Evolutionary conservation across 139 green algal species (phyloP).

Genomic region (Picocystis salinarum): DNA sequence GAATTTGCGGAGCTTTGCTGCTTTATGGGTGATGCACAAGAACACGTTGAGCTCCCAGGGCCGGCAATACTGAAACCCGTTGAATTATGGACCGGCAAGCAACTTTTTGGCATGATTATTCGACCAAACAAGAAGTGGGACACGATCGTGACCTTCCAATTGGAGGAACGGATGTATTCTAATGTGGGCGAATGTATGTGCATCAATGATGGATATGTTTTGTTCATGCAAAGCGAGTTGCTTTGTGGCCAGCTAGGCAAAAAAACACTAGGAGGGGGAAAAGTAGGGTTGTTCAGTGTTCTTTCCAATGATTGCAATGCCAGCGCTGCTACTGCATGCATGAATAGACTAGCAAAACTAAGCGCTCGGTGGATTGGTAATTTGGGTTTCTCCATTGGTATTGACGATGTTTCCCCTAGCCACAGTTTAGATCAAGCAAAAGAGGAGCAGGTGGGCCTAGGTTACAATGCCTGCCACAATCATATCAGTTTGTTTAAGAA

Average conservation of each 20-base stretch:
- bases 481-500: slow-evolving; percentile 49
- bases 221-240: slow-evolving; percentile 75
- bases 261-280: slow-evolving; percentile 70
- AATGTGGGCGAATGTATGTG: slow-evolving; percentile 1
- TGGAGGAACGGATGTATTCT: background rate
- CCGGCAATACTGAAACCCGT: slow-evolving; percentile 64
- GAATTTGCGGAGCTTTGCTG: slow-evolving; percentile 46
- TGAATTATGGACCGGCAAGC: slow-evolving; percentile 97
- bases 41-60: slow-evolving; percentile 30
- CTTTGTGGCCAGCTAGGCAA: slow-evolving; percentile 84
- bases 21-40: slow-evolving; percentile 49
- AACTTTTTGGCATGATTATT: slow-evolving; percentile 73
- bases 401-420: slow-evolving; percentile 83
- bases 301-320: slow-evolving; percentile 40
- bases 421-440: slow-evolving; percentile 29
- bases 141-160: background rate
- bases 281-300: slow-evolving; percentile 65
- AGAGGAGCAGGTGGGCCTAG: slow-evolving; percentile 33
- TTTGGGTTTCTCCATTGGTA: slow-evolving; percentile 83
- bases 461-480: slow-evolving; percentile 42
- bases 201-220: slow-evolving; percentile 26
- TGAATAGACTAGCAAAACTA: slow-evolving; percentile 84
- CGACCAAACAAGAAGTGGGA: slow-evolving; percentile 5
- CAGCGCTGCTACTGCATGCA: slow-evolving; percentile 23
- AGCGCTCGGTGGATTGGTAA: slow-evolving; percentile 75